These are phyloP conservation scores for Eucalyptus shirleyi DNA, from an alignment of 345 rosid genomes.

Conservation along the genomic window DNA sequence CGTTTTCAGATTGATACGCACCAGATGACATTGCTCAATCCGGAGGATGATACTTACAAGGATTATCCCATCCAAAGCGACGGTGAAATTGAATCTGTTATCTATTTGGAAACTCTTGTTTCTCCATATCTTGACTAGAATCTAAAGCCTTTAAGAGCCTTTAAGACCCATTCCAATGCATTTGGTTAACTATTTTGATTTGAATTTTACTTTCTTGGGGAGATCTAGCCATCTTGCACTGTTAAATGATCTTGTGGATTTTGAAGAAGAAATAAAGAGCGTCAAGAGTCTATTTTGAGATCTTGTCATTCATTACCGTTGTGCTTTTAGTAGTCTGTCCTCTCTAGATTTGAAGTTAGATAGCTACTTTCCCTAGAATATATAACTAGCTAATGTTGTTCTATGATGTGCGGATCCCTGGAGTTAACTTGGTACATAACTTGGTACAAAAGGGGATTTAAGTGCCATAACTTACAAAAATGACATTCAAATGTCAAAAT, in stretches of 20 bases:
- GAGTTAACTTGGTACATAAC: no score
- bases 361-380: not conserved
- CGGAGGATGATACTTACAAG: not conserved
- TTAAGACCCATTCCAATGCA: not conserved
- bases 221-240: not conserved
- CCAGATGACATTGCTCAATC: not conserved
- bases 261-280: not conserved
- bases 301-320: not conserved
- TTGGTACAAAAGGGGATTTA: no score
- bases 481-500: no score
- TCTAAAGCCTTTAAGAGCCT: not conserved
- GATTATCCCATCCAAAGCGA: not conserved
- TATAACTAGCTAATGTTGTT: not conserved
- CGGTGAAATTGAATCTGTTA: not conserved
- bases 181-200: not conserved
- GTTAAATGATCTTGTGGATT: not conserved
- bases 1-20: not conserved
- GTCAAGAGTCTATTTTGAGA: not conserved
- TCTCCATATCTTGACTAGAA: not conserved
- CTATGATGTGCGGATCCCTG: no score
- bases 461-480: no score
- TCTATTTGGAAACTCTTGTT: not conserved
- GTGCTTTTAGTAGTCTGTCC: not conserved
- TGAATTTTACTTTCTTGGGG: not conserved
- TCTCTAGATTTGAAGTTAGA: not conserved